phyloP scores from a whole-genome alignment of 495 filamentous ascomycete genomes.

The Penicillium parvum region DNA sequence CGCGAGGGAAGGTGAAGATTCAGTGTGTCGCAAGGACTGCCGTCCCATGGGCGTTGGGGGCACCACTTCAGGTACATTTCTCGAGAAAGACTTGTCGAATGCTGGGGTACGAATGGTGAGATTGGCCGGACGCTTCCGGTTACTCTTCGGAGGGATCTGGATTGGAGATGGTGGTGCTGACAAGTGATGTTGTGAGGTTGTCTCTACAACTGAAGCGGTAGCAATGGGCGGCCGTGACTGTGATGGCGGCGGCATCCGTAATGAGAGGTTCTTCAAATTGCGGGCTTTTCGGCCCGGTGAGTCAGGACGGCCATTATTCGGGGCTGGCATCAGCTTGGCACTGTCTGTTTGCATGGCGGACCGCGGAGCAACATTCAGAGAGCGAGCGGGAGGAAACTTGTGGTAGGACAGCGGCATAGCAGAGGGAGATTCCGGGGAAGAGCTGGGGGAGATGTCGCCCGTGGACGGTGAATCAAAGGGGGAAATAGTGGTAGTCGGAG shows the following conservation, averaged over 20 bases:
- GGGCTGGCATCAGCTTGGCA: slow-evolving; percentile 29
- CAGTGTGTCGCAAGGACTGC: slow-evolving; percentile 57
- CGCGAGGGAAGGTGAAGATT: slow-evolving; percentile 62
- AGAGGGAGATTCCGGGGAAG: slow-evolving; percentile 82
- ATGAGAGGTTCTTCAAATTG: slow-evolving; percentile 90
- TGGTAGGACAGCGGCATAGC: slow-evolving; percentile 46
- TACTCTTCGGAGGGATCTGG: slow-evolving; percentile 69
- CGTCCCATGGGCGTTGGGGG: slow-evolving; percentile 51
- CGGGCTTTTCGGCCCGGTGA: slow-evolving; percentile 70
- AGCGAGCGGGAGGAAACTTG: slow-evolving; percentile 32
- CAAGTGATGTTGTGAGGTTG: slow-evolving; percentile 44
- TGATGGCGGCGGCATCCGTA: slow-evolving; percentile 65
- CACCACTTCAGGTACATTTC: slow-evolving; percentile 33
- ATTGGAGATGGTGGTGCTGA: slow-evolving; percentile 82
- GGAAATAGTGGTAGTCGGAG: slow-evolving; percentile 91
- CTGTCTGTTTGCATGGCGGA: slow-evolving; percentile 17
- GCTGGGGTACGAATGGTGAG: slow-evolving; percentile 64
- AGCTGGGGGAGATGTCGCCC: slow-evolving; percentile 88
- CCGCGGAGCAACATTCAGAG: slow-evolving; percentile 21
- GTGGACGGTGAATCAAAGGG: slow-evolving; percentile 84
- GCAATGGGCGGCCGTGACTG: slow-evolving; percentile 46
- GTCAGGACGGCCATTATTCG: slow-evolving; percentile 39
- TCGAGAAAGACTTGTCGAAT: slow-evolving; percentile 38
- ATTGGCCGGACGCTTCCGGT: slow-evolving; percentile 71
- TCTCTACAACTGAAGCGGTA: slow-evolving; percentile 44